Conservation (phyloP, 2,329 filamentous ascomycete species). For the Xylariaceae sp. region DNA sequence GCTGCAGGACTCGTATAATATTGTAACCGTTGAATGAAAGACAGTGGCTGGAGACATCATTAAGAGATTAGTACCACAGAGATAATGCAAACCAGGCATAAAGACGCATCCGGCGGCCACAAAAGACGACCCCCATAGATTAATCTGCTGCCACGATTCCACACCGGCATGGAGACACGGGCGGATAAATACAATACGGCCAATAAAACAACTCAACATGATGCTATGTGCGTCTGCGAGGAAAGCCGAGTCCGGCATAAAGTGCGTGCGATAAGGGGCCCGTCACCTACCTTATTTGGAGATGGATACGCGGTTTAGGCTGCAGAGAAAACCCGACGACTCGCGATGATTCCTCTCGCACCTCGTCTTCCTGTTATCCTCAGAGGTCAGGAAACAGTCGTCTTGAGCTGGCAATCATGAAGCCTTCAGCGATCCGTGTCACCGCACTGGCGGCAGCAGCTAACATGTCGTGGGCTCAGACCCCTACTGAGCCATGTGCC, state of each 20-base stretch:
- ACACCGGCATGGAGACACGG: neutral
- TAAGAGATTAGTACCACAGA: neutral
- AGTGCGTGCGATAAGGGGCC: neutral
- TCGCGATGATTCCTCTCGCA: conserved; percentile 5
- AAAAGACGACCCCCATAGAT: neutral
- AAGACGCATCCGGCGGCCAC: neutral
- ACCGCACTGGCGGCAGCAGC: conserved; percentile 14
- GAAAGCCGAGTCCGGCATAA: neutral
- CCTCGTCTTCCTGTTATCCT: conserved; percentile 7
- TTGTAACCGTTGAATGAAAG: neutral
- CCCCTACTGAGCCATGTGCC: conserved; percentile 28
- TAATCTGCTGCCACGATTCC: neutral
- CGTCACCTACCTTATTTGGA: neutral
- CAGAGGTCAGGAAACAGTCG: conserved; percentile 1
- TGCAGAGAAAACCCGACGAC: neutral
- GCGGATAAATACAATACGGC: neutral
- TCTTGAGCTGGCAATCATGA: conserved; percentile 11
- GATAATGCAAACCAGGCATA: too few species aligned
- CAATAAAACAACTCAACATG: neutral
- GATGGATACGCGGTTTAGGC: conserved; percentile 7
- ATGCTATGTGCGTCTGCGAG: neutral
- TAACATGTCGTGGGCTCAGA: conserved; percentile 12
- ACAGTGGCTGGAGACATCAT: neutral
- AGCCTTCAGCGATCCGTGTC: conserved; percentile 15
- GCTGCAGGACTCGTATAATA: too few species aligned